Evolutionary conservation across 1,284 basidiomycete genomes (phyloP).

Genomic region (Ganoderma meredithae): DNA sequence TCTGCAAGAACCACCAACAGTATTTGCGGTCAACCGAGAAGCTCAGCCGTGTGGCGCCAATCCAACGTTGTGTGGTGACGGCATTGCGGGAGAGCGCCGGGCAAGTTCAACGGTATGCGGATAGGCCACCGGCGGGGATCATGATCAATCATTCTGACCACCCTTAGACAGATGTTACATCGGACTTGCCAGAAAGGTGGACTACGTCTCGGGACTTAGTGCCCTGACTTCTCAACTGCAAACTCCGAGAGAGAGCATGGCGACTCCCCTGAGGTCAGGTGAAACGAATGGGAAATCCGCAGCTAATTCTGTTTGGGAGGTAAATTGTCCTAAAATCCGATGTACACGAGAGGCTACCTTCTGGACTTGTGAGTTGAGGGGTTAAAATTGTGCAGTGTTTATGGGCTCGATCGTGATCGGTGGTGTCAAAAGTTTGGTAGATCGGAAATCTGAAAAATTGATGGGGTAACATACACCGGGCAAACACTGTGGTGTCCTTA

Average conservation of each 20-base stretch:
- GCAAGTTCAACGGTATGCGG: neutral
- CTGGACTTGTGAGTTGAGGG: no score
- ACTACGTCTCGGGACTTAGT: neutral
- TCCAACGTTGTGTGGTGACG: neutral
- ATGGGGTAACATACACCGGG: no score
- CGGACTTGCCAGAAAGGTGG: neutral
- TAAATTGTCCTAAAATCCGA: no score
- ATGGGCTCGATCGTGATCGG: conserved; percentile 2
- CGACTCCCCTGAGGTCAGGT: no score
- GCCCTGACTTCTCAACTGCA: no score
- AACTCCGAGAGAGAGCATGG: no score
- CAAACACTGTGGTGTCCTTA: no score
- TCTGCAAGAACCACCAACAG: no score
- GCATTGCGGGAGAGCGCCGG: neutral
- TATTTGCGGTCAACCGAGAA: neutral
- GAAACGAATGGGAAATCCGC: no score
- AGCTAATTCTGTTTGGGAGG: no score
- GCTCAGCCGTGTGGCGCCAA: neutral
- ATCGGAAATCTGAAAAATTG: neutral
- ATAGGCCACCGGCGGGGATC: neutral
- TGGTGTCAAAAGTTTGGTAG: neutral
- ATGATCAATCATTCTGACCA: neutral
- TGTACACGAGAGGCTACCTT: no score
- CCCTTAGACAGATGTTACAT: neutral
- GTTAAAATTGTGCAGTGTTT: no score